phyloP scores from a whole-genome alignment of 495 filamentous ascomycete genomes.

The Talaromyces trachyspermus region DNA sequence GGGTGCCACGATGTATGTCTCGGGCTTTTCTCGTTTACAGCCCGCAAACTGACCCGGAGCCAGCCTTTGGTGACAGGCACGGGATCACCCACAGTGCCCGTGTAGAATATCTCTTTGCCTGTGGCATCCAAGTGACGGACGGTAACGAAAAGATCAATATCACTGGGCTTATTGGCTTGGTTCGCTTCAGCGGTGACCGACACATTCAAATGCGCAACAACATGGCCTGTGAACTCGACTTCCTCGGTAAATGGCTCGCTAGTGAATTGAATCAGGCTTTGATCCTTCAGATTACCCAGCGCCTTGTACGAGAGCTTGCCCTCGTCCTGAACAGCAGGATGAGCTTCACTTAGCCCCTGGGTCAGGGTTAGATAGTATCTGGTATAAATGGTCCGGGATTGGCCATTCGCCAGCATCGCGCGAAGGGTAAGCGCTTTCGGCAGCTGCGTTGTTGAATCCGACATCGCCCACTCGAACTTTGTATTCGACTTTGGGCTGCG shows the following conservation, averaged over 20 bases:
- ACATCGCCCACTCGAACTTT: slow-evolving; percentile 54
- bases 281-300: slow-evolving; percentile 42
- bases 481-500: slow-evolving; percentile 24
- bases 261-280: slow-evolving; percentile 42
- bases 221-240: slow-evolving; percentile 60
- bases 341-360: slow-evolving; percentile 19
- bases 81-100: slow-evolving; percentile 42
- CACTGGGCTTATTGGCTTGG: slow-evolving; percentile 23
- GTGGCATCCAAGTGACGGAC: slow-evolving; percentile 47
- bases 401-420: slow-evolving; percentile 58
- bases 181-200: slow-evolving; percentile 32
- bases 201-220: slow-evolving; percentile 54
- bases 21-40: slow-evolving; percentile 13
- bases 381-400: slow-evolving; percentile 51
- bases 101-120: slow-evolving; percentile 58
- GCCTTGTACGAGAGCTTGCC: slow-evolving; percentile 46
- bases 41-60: slow-evolving; percentile 47
- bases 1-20: slow-evolving; percentile 40
- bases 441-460: slow-evolving; percentile 53
- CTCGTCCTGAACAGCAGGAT: slow-evolving; percentile 6
- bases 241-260: slow-evolving; percentile 47
- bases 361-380: slow-evolving; percentile 44
- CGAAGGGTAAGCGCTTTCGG: slow-evolving; percentile 42
- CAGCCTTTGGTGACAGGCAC: slow-evolving; percentile 17
- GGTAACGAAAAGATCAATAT: slow-evolving; percentile 62